Conservation (phyloP, 179 eudicot genomes). For the Spinacia oleracea region DNA sequence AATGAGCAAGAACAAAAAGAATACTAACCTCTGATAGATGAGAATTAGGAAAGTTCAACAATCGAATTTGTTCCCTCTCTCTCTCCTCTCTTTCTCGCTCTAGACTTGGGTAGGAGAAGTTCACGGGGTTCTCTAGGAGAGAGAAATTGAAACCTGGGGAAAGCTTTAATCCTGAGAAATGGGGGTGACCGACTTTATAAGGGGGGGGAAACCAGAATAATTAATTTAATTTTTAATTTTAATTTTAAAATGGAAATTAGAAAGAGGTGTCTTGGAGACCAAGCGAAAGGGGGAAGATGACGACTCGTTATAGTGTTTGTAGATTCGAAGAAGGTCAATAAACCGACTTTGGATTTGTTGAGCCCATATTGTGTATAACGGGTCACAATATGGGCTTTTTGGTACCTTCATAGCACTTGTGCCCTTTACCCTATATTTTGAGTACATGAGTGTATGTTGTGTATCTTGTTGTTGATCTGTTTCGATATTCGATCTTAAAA, state of each 20-base stretch:
- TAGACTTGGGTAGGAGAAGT: conserved; percentile 17
- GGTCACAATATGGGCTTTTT: no score
- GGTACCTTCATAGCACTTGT: no score
- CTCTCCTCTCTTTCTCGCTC: neutral
- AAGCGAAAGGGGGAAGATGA: conserved; percentile 2
- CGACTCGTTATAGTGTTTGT: no score
- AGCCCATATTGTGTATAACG: no score
- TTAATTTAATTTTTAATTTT: no score
- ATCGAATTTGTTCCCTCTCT: neutral
- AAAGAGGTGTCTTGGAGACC: conserved; percentile 24
- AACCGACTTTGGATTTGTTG: no score
- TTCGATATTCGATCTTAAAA: no score
- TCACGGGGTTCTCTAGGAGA: conserved; percentile 21
- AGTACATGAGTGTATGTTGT: no score
- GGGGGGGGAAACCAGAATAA: neutral
- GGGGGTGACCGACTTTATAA: neutral
- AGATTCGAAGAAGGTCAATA: no score
- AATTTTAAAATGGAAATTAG: neutral
- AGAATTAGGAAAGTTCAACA: neutral
- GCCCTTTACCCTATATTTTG: no score
- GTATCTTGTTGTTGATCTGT: no score
- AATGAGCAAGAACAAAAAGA: no score
- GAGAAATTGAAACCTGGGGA: neutral
- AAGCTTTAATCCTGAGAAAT: neutral
- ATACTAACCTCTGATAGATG: neutral